Evolutionary conservation across 2,329 filamentous ascomycete species (phyloP), one percentile per base, ranked within the genome.

Genomic region (Lojkania enalia): DNA sequence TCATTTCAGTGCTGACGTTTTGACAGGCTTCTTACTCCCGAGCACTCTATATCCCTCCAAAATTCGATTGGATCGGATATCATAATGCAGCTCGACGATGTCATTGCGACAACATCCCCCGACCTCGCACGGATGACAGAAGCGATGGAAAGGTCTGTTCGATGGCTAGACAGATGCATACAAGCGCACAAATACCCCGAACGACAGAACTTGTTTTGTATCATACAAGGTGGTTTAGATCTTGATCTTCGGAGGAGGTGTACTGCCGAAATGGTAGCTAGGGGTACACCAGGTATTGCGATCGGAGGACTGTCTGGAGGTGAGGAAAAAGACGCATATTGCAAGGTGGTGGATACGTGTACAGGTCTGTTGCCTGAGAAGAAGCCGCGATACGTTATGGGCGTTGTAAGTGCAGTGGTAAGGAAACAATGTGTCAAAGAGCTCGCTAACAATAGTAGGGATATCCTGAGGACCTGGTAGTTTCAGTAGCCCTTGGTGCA

Each of bases 371-470:
- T 99, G 14, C 95, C 95, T 0, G 86, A 92, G 46, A 77, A 88
- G 50, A 99, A 99, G 72, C 94, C 94, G n/a, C 82, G 94, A 67
- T 99, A 99, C 72, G 92, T 99, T 45, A 99, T 99, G 95, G 94
- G 94, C 14, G 94, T 99, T 57, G 83, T 81, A 70, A 55, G 77
- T 62, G 12, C 33, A 11, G 12, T 15, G 9, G 30, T 25, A 15
- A 15, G n/a, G n/a, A 16, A 3, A 15, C 36, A 14, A 38, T 20
- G 23, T 16, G 3, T 14, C 1, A 6, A 5, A 41, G 12, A 1
- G 13, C 27, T 46, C 38, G 31, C 50, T 58, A n/a, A 68, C 64
- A 37, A 56, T 42, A 11, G 19, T 41, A 82, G 79, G 90, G 94
- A 11, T 99, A 96, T 69, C 94, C 94, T 1, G 94, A 97, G 73